phyloP scores from a whole-genome alignment of 2,329 filamentous ascomycete species.

The Aureobasidium sp. region DNA sequence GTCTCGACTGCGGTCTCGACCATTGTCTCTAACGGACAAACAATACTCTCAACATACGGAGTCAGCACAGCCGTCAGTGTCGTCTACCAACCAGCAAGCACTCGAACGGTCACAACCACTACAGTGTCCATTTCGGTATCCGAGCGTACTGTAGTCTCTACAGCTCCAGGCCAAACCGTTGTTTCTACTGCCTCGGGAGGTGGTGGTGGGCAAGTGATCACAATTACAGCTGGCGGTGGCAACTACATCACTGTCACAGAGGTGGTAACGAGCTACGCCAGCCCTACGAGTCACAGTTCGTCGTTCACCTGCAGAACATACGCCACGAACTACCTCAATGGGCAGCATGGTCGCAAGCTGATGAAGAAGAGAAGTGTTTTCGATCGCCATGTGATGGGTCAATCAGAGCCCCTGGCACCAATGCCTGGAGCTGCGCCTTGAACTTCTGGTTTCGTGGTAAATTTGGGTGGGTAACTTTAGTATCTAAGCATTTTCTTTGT shows the following conservation, averaged over 20 bases:
- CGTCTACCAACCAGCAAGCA: conserved; percentile 18
- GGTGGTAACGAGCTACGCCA: conserved; percentile 18
- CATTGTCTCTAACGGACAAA: conserved; percentile 23
- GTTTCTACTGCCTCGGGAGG: conserved; percentile 8
- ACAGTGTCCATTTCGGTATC: conserved; percentile 18
- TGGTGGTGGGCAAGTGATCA: conserved; percentile 17
- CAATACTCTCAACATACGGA: conserved; percentile 22
- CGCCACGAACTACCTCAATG: conserved; percentile 26
- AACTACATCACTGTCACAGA: conserved; percentile 21
- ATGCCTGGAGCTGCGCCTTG: conserved; percentile 13
- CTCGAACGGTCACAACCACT: conserved; percentile 24
- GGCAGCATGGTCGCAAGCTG: conserved; percentile 16
- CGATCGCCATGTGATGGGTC: conserved; percentile 17
- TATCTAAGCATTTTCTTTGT: not conserved
- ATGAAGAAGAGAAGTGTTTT: conserved; percentile 21
- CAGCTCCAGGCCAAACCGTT: conserved; percentile 14
- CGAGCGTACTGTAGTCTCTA: conserved; percentile 18
- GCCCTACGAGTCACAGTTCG: conserved; percentile 17
- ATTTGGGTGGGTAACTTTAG: not conserved
- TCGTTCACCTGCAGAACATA: conserved; percentile 24
- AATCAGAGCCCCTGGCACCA: not conserved
- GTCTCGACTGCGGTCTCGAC: conserved; percentile 23
- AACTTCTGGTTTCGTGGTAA: not conserved
- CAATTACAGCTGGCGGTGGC: conserved; percentile 20
- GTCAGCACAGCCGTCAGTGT: conserved; percentile 24